phyloP scores from a whole-genome alignment of 2,329 filamentous ascomycete genomes.

The Bipolaris cookei region DNA sequence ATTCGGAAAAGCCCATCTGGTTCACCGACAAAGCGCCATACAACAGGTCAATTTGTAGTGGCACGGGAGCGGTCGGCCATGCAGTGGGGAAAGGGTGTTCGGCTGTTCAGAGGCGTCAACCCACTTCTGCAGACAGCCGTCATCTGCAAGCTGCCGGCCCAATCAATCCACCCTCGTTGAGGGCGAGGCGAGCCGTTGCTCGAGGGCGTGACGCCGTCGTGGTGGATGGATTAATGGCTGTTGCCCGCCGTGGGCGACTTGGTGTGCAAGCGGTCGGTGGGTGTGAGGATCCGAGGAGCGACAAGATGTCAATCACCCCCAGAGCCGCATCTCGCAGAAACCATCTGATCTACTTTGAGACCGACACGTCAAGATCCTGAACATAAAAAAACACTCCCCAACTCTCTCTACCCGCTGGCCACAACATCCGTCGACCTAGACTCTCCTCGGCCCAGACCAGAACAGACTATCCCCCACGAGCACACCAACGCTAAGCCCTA shows the following conservation, averaged over 20 bases:
- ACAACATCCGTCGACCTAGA: not conserved
- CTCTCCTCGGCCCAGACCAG: not conserved
- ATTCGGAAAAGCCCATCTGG: not conserved
- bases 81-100: constrained; percentile 17
- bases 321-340: constrained; percentile 18
- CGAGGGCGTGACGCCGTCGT: constrained; percentile 4
- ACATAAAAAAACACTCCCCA: constrained; percentile 3
- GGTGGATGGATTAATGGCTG: constrained; percentile 12
- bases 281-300: not conserved
- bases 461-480: constrained; percentile 3
- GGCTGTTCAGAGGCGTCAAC: constrained; percentile 14
- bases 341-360: not conserved
- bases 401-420: not conserved
- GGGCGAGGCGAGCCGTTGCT: constrained; percentile 2
- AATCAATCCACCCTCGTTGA: constrained; percentile 6
- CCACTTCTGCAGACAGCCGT: constrained; percentile 14
- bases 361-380: not conserved
- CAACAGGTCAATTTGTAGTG: not conserved
- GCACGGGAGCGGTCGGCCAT: constrained; percentile 21
- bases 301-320: constrained; percentile 9
- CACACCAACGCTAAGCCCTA: constrained; percentile 20
- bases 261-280: not conserved
- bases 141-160: constrained; percentile 13
- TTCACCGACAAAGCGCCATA: constrained; percentile 24
- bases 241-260: constrained; percentile 7